Conservation (phyloP, 441 rosid genomes). For the Sinapis alba region DNA sequence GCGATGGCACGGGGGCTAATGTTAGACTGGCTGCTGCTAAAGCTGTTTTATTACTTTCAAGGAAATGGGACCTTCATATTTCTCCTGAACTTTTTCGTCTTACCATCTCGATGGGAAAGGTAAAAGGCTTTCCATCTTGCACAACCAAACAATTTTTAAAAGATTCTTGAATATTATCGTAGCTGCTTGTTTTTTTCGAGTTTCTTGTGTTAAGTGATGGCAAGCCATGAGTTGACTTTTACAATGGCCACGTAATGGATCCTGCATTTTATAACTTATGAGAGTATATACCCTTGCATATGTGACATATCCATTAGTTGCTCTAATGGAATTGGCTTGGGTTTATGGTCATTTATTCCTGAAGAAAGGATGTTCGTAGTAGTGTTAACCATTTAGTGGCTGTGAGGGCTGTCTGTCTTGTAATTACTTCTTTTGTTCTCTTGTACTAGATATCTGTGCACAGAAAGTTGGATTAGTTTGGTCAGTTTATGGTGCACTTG, state of each 20-base stretch:
- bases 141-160: not conserved
- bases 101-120: conserved; percentile 76
- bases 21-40: conserved; percentile 87
- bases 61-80: conserved; percentile 92
- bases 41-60: conserved; percentile 81
- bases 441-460: conserved; percentile 36
- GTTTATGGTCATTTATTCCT: conserved; percentile 20
- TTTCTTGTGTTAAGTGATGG: conserved; percentile 6
- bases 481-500: conserved; percentile 12
- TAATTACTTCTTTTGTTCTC: conserved; percentile 23
- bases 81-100: conserved; percentile 68
- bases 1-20: conserved; percentile 54
- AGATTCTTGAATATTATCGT: conserved; percentile 15
- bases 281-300: conserved; percentile 26
- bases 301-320: conserved; percentile 6
- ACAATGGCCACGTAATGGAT: conserved; percentile 7
- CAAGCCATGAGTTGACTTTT: conserved; percentile 16
- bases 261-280: conserved; percentile 19
- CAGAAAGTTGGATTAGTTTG: conserved; percentile 17
- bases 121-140: conserved; percentile 36
- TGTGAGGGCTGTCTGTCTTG: conserved; percentile 5
- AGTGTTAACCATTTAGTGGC: conserved; percentile 18
- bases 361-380: conserved; percentile 3
- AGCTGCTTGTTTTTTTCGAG: not conserved
- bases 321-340: conserved; percentile 15